Base-by-base conservation (phyloP, 1,139 yeast genomes). In the Ogataea hybrid region DNA sequence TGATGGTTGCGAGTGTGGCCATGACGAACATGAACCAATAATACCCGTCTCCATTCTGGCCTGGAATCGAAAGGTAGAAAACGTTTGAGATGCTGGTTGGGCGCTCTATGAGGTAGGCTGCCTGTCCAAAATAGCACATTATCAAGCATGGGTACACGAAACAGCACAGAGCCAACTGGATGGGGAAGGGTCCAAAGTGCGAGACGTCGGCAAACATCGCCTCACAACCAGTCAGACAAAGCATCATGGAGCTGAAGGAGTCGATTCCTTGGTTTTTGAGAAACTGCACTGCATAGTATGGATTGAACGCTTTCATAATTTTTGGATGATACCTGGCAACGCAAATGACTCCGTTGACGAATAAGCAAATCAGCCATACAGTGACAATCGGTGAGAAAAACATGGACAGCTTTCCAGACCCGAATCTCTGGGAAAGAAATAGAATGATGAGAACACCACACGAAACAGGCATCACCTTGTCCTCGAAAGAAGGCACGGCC, bases 131-230 rank as follows among this genome's bases (percentile, higher is more conserved):
- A 52, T 79, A 79, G 34, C 73, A 65, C 25, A 75, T 50, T 53
- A 76, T 65, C 51, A 79, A 59, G 28, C 74, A 64, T 3, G 81
- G 79, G 50, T 75, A 77, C n/a, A 75, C 79, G 48, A 73, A 64
- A 10, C 55, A 53, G 1, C 67, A 48, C 46, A 77, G 56, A 3
- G 81, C 66, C 23, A 77, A 49, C 48, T 75, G 80, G 32, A 76
- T 67, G 0, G 83, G 76, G 7, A 65, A 51, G 29, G 64, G 63
- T 2, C 80, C 77, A 53, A 77, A 75, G 48, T 75, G 80, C 1
- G 82, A 79, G 42, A 78, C 65, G 58, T 79, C 83, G 4, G 82
- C 80, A 62, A 79, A 79, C 78, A 79, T 72, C 4, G 83, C 82
- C 51, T 79, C 84, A 3, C 76, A 67, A 31, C 84, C 84, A 0